A percentile compares a stretch with the other conserved stretches of the same genome.
Evolutionary conservation across 306 rosid genomes (phyloP).

Genomic region (Vigna angularis): DNA sequence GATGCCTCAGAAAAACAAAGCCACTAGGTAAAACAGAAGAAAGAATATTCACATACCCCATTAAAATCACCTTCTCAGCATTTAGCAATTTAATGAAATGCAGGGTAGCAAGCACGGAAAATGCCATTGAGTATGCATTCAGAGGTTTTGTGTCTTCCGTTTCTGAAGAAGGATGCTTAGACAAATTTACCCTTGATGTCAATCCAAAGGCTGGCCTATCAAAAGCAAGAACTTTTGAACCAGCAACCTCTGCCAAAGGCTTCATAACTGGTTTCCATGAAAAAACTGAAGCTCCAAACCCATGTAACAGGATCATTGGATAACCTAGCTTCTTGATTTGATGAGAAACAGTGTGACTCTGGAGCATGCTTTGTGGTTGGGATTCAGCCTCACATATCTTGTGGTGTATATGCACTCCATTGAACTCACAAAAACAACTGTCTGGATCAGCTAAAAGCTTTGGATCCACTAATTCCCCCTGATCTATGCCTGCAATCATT

Average conservation of each 20-base stretch:
- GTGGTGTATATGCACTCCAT: constrained; percentile 85
- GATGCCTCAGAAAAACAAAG: constrained; percentile 29
- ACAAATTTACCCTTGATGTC: constrained; percentile 70
- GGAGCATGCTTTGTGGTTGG: constrained; percentile 42
- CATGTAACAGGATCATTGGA: constrained; percentile 87
- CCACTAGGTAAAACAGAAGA: constrained; percentile 24
- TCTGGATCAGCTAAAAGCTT: constrained; percentile 80
- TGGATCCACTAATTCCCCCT: constrained; percentile 79
- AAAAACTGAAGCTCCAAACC: constrained; percentile 93
- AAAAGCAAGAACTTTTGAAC: constrained; percentile 90
- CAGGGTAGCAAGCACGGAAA: constrained; percentile 89
- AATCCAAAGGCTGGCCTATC: constrained; percentile 98
- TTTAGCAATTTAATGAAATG: constrained; percentile 67
- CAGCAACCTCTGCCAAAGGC: constrained; percentile 70
- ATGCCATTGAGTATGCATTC: constrained; percentile 84
- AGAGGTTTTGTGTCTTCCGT: constrained; percentile 57
- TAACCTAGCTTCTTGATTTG: constrained; percentile 54
- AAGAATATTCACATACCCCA: constrained; percentile 69
- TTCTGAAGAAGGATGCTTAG: constrained; percentile 48
- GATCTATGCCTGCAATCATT: constrained; percentile 83
- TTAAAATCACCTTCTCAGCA: constrained; percentile 78
- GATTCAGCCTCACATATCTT: constrained; percentile 70
- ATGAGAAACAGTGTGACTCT: constrained; percentile 49
- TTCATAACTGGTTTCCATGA: constrained; percentile 86
- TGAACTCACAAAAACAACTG: constrained; percentile 83